Evolutionary conservation across 2,329 filamentous ascomycete species (phyloP).

Genomic region (Pseudonectria foliicola): DNA sequence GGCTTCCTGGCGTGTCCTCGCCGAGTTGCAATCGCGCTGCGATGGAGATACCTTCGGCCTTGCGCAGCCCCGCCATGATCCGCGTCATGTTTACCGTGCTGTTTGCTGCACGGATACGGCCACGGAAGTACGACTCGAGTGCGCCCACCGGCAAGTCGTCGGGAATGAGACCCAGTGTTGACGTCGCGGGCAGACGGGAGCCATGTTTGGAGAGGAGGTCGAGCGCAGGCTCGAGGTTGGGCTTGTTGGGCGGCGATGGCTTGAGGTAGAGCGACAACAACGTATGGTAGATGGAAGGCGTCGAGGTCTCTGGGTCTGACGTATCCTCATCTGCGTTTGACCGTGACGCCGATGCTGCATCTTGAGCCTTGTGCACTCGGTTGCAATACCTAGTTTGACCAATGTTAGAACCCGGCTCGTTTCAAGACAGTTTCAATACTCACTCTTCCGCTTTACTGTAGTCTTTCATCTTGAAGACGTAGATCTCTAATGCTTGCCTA

Average conservation of each 20-base stretch:
- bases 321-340: slow-evolving; percentile 27
- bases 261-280: slow-evolving; percentile 84
- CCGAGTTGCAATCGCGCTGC: slow-evolving; percentile 71
- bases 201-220: slow-evolving; percentile 88
- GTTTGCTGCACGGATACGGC: slow-evolving; percentile 81
- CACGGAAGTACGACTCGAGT: slow-evolving; percentile 84
- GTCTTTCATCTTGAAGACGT: slow-evolving; percentile 88
- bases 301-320: slow-evolving; percentile 39
- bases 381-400: slow-evolving; percentile 70
- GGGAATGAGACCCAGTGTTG: slow-evolving; percentile 80
- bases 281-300: slow-evolving; percentile 82
- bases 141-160: slow-evolving; percentile 68
- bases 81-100: slow-evolving; percentile 73
- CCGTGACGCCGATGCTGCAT: slow-evolving; percentile 31
- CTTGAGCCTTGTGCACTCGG: slow-evolving; percentile 61
- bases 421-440: slow-evolving; percentile 23
- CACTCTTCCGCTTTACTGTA: slow-evolving; percentile 90
- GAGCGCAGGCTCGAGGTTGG: slow-evolving; percentile 72
- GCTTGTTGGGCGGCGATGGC: slow-evolving; percentile 64
- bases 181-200: slow-evolving; percentile 79
- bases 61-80: slow-evolving; percentile 68
- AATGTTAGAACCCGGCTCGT: slow-evolving; percentile 12
- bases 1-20: slow-evolving; percentile 47
- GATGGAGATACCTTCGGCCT: slow-evolving; percentile 69
- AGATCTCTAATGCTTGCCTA: slow-evolving; percentile 92